Evolutionary conservation across 805 yeast species (phyloP), one percentile per base, ranked within the genome.

Genomic region (Saccharomycopsis schoenii): DNA sequence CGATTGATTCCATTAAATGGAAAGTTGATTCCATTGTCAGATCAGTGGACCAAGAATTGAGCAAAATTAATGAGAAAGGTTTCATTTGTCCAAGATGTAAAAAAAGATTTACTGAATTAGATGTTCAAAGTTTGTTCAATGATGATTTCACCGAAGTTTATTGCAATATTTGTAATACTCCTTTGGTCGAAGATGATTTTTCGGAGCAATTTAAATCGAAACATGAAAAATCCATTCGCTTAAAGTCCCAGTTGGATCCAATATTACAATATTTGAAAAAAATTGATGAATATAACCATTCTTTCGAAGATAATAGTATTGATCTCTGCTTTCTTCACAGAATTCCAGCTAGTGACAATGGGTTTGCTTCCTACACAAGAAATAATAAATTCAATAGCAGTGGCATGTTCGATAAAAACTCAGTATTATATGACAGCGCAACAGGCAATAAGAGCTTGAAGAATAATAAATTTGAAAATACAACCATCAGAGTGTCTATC

Each of bases 1-100:
- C 98, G 0, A 89, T 94, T 50, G 99, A 94, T 74, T 84, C 97
- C 2, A 84, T 94, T 70, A 94, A 94, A 73, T 94, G 98, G 98
- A 91, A 92, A 69, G 88, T 93, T 62, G 97, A 93, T 71, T 83
- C 88, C 56, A 80, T 94, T 34, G 97, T 89, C 14, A 86, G 85
- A 66, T 72, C 79, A 60, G 78, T 92, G 60, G 89, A 89, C 69
- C 89, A 87, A 65, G 96, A 91, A 68, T 81, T 93, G 74, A 85
- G 89, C 58, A 88, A 84, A 65, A 88, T 86, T 68, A 92, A 90
- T 66, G 96, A 97, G 1, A 96, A 94, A 69, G 99, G 98, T 2
- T 94, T 88, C 70, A 80, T 89, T 62, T 94, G 99, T 70, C 92
- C 96, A 9, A 76, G 86, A 25, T 94, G 99, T 74, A 82, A 83